A percentile compares a stretch with the other conserved stretches of the same genome.
phyloP scores from a whole-genome alignment of 441 rosid species.

The Adansonia rubrostipa region DNA sequence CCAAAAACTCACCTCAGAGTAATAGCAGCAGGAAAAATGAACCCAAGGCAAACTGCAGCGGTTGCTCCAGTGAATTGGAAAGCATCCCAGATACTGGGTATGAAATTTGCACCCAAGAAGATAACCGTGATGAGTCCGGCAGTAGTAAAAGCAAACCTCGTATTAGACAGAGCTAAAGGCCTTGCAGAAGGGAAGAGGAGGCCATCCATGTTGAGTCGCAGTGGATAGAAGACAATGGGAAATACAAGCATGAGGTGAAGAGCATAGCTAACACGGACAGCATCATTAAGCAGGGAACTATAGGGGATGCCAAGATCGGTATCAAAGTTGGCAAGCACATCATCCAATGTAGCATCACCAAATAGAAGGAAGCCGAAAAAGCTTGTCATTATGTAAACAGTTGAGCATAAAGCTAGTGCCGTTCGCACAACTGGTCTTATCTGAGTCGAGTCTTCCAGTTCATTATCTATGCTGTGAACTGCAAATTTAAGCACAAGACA shows the following conservation, averaged over 20 bases:
- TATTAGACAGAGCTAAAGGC: slow-evolving; percentile 60
- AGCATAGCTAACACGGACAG: slow-evolving; percentile 91
- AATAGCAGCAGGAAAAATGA: slow-evolving; percentile 92
- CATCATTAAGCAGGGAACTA: slow-evolving; percentile 77
- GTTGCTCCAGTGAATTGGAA: slow-evolving; percentile 99
- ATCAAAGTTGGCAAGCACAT: slow-evolving; percentile 96
- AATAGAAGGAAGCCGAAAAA: slow-evolving; percentile 92
- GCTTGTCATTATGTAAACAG: slow-evolving; percentile 83
- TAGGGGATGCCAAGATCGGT: slow-evolving; percentile 84
- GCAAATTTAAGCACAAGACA: slow-evolving; percentile 36
- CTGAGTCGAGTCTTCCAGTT: slow-evolving; percentile 76
- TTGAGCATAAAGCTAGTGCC: slow-evolving; percentile 80
- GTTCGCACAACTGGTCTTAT: slow-evolving; percentile 77
- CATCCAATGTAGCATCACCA: slow-evolving; percentile 87
- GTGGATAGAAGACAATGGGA: slow-evolving; percentile 89
- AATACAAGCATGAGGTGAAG: slow-evolving; percentile 98
- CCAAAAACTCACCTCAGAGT: slow-evolving; percentile 70
- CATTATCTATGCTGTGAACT: slow-evolving; percentile 98
- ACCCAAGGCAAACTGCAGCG: slow-evolving; percentile 95
- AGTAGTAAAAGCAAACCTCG: slow-evolving; percentile 72
- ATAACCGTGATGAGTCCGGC: slow-evolving; percentile 60
- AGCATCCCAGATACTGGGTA: slow-evolving; percentile 99
- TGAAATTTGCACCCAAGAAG: slow-evolving; percentile 89
- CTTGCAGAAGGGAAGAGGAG: slow-evolving; percentile 83
- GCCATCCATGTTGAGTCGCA: slow-evolving; percentile 88